Base-by-base conservation (phyloP, 306 rosid genomes). In the Cicer yamashitae region DNA sequence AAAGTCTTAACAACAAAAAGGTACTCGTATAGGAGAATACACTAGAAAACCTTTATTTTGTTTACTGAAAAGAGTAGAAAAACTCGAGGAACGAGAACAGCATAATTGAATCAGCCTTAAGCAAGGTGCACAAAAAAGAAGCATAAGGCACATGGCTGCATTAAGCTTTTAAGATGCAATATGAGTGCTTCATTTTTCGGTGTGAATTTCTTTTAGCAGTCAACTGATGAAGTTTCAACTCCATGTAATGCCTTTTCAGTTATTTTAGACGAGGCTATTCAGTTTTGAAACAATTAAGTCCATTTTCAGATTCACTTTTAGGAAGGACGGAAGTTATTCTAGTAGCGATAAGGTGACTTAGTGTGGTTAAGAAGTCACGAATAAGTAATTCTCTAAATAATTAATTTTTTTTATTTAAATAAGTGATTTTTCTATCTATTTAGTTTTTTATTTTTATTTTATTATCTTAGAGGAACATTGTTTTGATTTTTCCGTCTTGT, bases 61-160 rank as follows among this genome's bases (percentile, higher is more conserved):
- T 48, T 50, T 50, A 13, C 14, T 8, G 5, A 1, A n/a, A 1
- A 13, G 14, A 50, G 5, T 10, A n/a, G 7, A 13, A n/a, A 41
- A 64, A 25, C 2, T 44, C 30, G 52, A 73, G 48, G 50, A 34
- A 5, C 1, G 67, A 53, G 57, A 53, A 63, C 43, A 67, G 37
- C 67, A 77, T 20, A 38, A 71, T 71, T 71, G 67, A 78, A 78
- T 69, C 7, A 67, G 37, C 83, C 78, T 83, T 78, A 52, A 53
- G 1, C 40, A 83, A 83, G 77, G 40, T 10, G 44, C 37, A 1
- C 4, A 56, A 3, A 39, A 73, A 59, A 67, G 40, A 10, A 54
- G 12, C n/a, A 47, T 50, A 80, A 67, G 44, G 86, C 66, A 66
- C 58, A 76, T 25, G 72, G 47, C 76, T 77, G 46, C 76, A 46